Evolutionary conservation across 257 asterid genomes (phyloP).

Genomic region (Agastache rugosa): DNA sequence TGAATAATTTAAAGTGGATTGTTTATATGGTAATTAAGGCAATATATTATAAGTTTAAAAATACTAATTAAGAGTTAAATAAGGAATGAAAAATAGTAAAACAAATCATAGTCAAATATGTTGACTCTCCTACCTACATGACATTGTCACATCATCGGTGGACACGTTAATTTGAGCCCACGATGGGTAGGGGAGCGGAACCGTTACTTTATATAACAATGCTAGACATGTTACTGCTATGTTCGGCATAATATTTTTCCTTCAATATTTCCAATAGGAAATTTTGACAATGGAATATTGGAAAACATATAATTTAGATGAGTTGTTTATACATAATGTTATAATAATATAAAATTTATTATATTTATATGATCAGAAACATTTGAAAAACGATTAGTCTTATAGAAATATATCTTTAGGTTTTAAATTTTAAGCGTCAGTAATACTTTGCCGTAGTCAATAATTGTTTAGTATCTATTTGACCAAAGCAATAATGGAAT

Average conservation of each 20-base stretch:
- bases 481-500: slow-evolving; percentile 3
- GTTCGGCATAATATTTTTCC: neutral
- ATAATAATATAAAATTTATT: neutral
- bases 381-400: neutral
- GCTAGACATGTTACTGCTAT: no score
- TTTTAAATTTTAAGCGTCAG: neutral
- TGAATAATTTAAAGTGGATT: no score
- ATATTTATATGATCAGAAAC: neutral
- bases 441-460: neutral
- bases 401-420: neutral
- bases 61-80: no score
- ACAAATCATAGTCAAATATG: no score
- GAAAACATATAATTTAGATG: neutral
- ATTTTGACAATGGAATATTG: neutral
- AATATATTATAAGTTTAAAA: no score
- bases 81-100: no score
- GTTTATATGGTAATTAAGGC: no score
- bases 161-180: no score
- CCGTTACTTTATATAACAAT: no score
- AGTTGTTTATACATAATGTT: neutral
- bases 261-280: neutral
- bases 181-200: no score
- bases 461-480: neutral
- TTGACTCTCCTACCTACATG: no score
- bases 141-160: no score